phyloP scores from a whole-genome alignment of 2,329 filamentous ascomycete genomes.

The Lecanosticta acicola region DNA sequence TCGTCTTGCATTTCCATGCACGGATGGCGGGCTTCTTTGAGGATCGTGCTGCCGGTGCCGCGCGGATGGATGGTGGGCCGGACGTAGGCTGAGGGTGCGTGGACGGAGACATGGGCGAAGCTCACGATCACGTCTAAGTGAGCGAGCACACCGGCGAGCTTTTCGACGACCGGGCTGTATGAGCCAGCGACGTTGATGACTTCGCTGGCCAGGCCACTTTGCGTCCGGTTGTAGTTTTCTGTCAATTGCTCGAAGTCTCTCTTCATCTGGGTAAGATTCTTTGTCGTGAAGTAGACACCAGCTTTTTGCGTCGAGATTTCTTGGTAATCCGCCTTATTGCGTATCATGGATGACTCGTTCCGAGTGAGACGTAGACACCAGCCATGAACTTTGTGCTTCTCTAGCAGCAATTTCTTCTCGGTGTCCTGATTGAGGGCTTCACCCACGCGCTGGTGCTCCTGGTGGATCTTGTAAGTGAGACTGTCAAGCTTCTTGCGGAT shows the following conservation, averaged over 20 bases:
- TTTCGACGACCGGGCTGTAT: constrained; percentile 88
- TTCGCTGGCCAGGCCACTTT: constrained; percentile 83
- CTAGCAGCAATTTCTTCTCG: constrained; percentile 98
- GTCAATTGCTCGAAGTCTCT: constrained; percentile 92
- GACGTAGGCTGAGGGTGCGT: constrained; percentile 87
- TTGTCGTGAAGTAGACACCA: constrained; percentile 95
- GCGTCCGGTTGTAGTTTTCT: constrained; percentile 90
- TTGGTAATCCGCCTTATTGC: constrained; percentile 82
- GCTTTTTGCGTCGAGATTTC: constrained; percentile 99
- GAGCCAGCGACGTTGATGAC: constrained; percentile 91
- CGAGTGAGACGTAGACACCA: constrained; percentile 94
- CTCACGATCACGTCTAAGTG: constrained; percentile 94
- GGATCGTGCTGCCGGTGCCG: constrained; percentile 77
- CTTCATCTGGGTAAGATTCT: constrained; percentile 68
- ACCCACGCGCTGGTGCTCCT: constrained; percentile 70
- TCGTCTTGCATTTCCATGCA: constrained; percentile 99
- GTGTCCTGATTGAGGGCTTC: constrained; percentile 80
- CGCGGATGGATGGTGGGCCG: constrained; percentile 85
- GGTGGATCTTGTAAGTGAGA: constrained; percentile 73
- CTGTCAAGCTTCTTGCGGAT: constrained; percentile 89
- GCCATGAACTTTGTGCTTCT: constrained; percentile 91
- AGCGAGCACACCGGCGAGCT: constrained; percentile 78
- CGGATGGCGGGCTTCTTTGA: constrained; percentile 91
- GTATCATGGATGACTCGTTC: constrained; percentile 84
- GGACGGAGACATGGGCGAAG: constrained; percentile 86